These are phyloP conservation scores for Russula sp. DNA, from an alignment of 768 basidiomycete genomes.

Conservation along the genomic window DNA sequence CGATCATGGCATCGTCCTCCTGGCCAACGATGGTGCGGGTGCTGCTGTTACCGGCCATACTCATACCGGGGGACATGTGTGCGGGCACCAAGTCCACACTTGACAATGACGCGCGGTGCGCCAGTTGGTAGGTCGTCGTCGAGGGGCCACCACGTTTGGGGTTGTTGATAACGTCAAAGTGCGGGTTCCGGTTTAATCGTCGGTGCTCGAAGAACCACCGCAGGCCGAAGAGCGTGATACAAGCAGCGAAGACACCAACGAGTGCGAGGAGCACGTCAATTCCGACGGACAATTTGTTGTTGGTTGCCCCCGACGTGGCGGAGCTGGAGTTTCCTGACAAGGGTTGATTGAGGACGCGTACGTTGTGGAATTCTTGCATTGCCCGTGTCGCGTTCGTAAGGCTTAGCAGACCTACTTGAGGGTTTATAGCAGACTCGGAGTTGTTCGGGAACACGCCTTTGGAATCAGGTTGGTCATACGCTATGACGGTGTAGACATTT, in stretches of 20 bases:
- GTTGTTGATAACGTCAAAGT: conserved; percentile 8
- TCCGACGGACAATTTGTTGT: conserved; percentile 45
- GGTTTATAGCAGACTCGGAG: conserved; percentile 20
- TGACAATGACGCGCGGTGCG: conserved; percentile 26
- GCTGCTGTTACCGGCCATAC: conserved; percentile 31
- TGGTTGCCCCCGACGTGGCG: conserved; percentile 9
- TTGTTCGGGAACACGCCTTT: conserved; percentile 39
- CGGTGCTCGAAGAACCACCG: conserved; percentile 40
- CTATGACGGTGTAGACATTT: conserved; percentile 72
- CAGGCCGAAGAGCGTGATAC: conserved; percentile 43
- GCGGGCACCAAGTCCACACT: conserved; percentile 21
- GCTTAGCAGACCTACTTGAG: conserved; percentile 52
- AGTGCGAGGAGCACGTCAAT: conserved; percentile 56
- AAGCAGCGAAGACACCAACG: conserved; percentile 49
- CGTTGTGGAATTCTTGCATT: conserved; percentile 57
- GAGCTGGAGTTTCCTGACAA: conserved; percentile 27
- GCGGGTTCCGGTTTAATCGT: conserved; percentile 20
- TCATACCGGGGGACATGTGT: conserved; percentile 27
- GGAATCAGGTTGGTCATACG: conserved; percentile 43
- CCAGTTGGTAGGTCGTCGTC: conserved; percentile 32
- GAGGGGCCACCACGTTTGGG: conserved; percentile 11
- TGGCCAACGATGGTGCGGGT: conserved; percentile 25
- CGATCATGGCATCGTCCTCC: conserved; percentile 18
- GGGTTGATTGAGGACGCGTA: conserved; percentile 59
- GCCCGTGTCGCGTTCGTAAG: conserved; percentile 59